A percentile compares a stretch with the other conserved stretches of the same genome.
Evolutionary conservation across 108 stramenopile genomes (phyloP).

Genomic region (Chaetoceros tenuissimus): DNA sequence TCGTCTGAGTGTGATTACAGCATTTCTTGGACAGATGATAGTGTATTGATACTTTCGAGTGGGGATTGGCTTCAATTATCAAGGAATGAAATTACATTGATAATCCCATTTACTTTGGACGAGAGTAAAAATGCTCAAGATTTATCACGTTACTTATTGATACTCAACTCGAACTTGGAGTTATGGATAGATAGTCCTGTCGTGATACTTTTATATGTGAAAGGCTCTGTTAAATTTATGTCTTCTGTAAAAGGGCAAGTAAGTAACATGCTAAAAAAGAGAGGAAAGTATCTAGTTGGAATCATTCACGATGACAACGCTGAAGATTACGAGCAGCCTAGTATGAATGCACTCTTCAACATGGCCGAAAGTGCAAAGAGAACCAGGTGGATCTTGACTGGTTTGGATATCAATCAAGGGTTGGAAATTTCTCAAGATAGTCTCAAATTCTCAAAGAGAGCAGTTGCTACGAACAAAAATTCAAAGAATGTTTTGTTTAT

Average conservation of each 20-base stretch:
- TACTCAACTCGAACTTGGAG: slow-evolving; percentile 54
- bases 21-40: slow-evolving; percentile 40
- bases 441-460: slow-evolving; percentile 39
- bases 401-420: slow-evolving; percentile 72
- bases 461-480: slow-evolving; percentile 29
- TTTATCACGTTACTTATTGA: slow-evolving; percentile 29
- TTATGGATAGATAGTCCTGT: slow-evolving; percentile 68
- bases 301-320: slow-evolving; percentile 30
- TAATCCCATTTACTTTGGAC: slow-evolving; percentile 14
- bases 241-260: slow-evolving; percentile 1
- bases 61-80: slow-evolving; percentile 44
- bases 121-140: slow-evolving; percentile 3
- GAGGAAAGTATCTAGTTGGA: slow-evolving; percentile 24
- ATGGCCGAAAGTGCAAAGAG: slow-evolving; percentile 75
- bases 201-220: slow-evolving; percentile 60
- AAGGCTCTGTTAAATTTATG: slow-evolving; percentile 1
- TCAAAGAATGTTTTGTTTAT: slow-evolving; percentile 54
- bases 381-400: slow-evolving; percentile 73
- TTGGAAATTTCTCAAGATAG: slow-evolving; percentile 61
- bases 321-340: slow-evolving; percentile 23
- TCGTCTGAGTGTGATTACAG: slow-evolving; percentile 24
- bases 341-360: slow-evolving; percentile 74
- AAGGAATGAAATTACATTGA: slow-evolving; percentile 57
- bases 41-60: slow-evolving; percentile 22
- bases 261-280: not conserved